These are phyloP conservation scores for Saccharomyces paradoxus DNA, from an alignment of 805 yeast genomes.

Conservation along the genomic window DNA sequence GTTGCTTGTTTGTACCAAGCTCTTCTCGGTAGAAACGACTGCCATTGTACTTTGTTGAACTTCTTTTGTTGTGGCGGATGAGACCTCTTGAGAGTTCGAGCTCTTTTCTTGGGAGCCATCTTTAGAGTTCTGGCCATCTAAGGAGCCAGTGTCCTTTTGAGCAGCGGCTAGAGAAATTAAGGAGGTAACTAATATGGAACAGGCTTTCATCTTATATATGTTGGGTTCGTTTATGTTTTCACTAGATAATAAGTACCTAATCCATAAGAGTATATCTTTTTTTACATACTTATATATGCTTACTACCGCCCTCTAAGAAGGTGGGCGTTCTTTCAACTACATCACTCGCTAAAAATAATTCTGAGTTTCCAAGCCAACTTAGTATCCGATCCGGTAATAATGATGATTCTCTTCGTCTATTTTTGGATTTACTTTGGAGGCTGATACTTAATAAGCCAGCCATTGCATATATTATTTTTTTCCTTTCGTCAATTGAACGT, in stretches of 20 bases:
- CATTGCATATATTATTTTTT: not conserved
- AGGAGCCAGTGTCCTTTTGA: not conserved
- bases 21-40: not conserved
- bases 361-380: not conserved
- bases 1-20: slow-evolving; percentile 5
- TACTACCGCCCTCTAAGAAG: not conserved
- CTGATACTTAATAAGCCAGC: not conserved
- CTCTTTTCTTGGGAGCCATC: not conserved
- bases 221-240: not conserved
- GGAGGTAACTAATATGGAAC: not conserved
- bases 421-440: not conserved
- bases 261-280: not conserved
- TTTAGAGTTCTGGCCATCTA: not conserved
- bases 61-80: not conserved
- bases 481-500: not conserved
- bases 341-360: not conserved
- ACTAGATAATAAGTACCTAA: not conserved
- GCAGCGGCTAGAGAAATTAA: not conserved
- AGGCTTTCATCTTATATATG: not conserved
- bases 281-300: not conserved
- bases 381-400: not conserved
- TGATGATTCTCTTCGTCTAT: not conserved
- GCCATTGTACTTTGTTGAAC: not conserved
- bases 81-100: not conserved
- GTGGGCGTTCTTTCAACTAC: not conserved